Conservation (phyloP, 31 red algal genomes). For the Endocladia muricata region DNA sequence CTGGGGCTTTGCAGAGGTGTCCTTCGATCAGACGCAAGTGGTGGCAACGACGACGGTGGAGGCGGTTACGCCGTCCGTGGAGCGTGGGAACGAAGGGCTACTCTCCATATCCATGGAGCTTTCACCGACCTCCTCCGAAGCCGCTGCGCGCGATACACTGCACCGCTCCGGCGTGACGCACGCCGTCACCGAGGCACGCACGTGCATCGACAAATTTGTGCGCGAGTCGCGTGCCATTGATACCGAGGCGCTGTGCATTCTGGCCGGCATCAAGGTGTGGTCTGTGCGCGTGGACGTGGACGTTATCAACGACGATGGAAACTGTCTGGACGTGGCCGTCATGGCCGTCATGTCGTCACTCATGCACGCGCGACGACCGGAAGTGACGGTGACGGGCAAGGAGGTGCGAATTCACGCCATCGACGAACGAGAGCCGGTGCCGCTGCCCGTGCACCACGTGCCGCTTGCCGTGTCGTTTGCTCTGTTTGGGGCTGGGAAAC, state of each 20-base stretch:
- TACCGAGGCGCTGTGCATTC: constrained; percentile 74
- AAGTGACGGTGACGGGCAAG: constrained; percentile 67
- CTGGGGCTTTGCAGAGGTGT: constrained; percentile 55
- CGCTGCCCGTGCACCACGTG: constrained; percentile 76
- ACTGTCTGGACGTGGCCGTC: constrained; percentile 70
- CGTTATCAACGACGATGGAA: constrained; percentile 75
- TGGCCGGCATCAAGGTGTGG: constrained; percentile 82
- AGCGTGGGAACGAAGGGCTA: constrained; percentile 52
- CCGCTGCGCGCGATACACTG: constrained; percentile 37
- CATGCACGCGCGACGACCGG: constrained; percentile 71
- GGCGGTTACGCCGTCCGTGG: constrained; percentile 36
- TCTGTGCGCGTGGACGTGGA: constrained; percentile 74
- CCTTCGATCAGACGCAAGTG: constrained; percentile 53
- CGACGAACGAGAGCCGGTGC: constrained; percentile 76
- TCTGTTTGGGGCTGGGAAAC: constrained; percentile 62
- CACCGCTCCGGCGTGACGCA: not conserved
- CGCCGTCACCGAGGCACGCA: constrained; percentile 24
- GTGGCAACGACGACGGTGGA: constrained; percentile 47
- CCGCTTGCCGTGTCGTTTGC: constrained; percentile 73
- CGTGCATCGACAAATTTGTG: constrained; percentile 51
- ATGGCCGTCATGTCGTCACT: constrained; percentile 76
- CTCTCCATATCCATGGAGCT: constrained; percentile 51
- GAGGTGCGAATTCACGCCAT: constrained; percentile 58
- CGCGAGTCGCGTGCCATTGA: constrained; percentile 62
- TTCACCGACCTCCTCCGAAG: constrained; percentile 64